Evolutionary conservation across 306 rosid species (phyloP).

Genomic region (Vigna mungo): DNA sequence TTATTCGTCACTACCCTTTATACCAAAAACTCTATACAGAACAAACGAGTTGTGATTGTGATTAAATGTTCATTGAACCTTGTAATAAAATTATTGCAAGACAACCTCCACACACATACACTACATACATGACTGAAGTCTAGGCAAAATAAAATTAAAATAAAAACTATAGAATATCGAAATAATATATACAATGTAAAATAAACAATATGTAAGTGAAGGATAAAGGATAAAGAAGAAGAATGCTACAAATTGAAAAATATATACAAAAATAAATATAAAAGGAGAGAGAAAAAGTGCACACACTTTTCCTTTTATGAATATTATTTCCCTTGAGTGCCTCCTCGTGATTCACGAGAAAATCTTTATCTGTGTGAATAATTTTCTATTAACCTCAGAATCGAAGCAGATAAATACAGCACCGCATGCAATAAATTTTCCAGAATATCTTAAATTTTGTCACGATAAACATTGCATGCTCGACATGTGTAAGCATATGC

Average conservation of each 20-base stretch:
- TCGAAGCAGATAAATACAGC: not conserved
- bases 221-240: not conserved
- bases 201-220: not conserved
- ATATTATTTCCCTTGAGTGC: not conserved
- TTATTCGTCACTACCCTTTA: not conserved
- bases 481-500: conserved; percentile 51
- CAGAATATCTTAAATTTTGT: not conserved
- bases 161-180: not conserved
- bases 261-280: not conserved
- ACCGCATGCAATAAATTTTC: not conserved
- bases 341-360: not conserved
- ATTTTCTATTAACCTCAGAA: conserved; percentile 1
- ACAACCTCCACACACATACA: not conserved
- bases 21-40: not conserved
- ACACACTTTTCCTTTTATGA: not conserved
- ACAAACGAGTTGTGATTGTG: conserved; percentile 1
- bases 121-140: not conserved
- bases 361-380: not conserved
- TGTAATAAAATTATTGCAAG: not conserved
- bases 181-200: not conserved
- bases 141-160: not conserved
- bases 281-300: not conserved
- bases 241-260: not conserved
- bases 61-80: not conserved
- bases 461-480: conserved; percentile 40